Conservation (phyloP, 306 rosid species). For the Vigna radiata region DNA sequence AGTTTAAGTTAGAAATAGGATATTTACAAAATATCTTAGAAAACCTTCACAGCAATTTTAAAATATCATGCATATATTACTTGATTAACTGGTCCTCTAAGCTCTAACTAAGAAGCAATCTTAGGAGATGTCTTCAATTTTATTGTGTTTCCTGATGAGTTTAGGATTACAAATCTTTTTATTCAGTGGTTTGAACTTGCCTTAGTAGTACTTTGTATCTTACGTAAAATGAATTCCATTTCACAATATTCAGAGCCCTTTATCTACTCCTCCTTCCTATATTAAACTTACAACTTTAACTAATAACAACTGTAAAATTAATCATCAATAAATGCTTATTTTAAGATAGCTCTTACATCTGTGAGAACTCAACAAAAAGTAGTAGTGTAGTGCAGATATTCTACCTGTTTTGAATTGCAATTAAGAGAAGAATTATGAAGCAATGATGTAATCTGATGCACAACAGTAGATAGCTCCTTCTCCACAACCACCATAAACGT, state of each 20-base stretch:
- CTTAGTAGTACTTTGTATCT: not conserved
- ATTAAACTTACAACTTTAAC: conserved; percentile 29
- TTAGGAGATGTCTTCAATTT: conserved; percentile 1
- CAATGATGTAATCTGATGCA: conserved; percentile 66
- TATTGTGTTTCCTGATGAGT: conserved; percentile 14
- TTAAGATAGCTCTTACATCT: conserved; percentile 27
- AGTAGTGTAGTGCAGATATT: not conserved
- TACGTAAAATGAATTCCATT: conserved; percentile 8
- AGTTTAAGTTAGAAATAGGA: conserved; percentile 9
- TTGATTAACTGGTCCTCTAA: not conserved
- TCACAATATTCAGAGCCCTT: not conserved
- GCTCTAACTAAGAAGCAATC: not conserved
- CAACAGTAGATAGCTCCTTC: conserved; percentile 66
- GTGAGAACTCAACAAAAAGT: conserved; percentile 18
- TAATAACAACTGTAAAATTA: conserved; percentile 24
- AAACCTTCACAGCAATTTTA: not conserved
- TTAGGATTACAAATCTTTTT: not conserved
- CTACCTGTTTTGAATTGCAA: conserved; percentile 78
- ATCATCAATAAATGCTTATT: conserved; percentile 34
- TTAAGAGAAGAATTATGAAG: conserved; percentile 58
- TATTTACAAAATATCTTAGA: not conserved
- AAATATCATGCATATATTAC: conserved; percentile 6
- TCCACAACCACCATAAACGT: conserved; percentile 85
- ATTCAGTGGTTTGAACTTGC: conserved; percentile 3
- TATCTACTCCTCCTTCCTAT: conserved; percentile 10